Base-by-base conservation (phyloP, 345 rosid species). In the Schrenkiella parvula region DNA sequence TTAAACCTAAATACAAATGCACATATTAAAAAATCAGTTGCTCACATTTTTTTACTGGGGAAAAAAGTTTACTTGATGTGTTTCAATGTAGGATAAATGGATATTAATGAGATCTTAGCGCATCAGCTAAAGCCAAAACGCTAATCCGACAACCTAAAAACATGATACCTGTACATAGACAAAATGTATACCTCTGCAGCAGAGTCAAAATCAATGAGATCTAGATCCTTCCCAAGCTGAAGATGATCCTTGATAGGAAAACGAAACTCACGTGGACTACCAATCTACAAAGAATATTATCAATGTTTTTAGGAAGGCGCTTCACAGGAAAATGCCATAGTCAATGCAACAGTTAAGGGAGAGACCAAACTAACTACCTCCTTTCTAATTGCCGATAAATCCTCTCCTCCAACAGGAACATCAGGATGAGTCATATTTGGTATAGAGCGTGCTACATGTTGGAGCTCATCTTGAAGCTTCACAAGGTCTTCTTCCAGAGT, bases 341-440 rank as follows among this genome's bases (percentile, higher is more conserved):
- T 17, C 18, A 58, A 55, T 8, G 28, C 53, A 39, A 37, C 39
- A 31, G 5, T 9, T 39, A 0, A 25, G 23, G 46, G 42, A 58
- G 57, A 55, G 56, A 51, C 2, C 50, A 63, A 41, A 35, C 60
- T 59, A 44, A 32, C 8, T 81, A 91, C 97, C 89, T 14, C 70
- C 65, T 82, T 86, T 83, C 87, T 88, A 15, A 91, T 66, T 26
- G 67, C 71, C 3, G 95, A 91, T 71, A 81, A 73, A 48, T 87
- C 90, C 80, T 93, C 95, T 17, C 81, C 89, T 44, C 98, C 98
- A 34, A 87, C 32, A 13, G 97, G 98, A 77, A 84, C 96, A 76
- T 83, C 88, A 0, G 96, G 91, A 77, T 91, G 97, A 50, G 96
- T 88, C 92, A 91, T 84, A 81, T 93, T 93, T 4, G 98, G 98